Conservation (phyloP, 495 filamentous ascomycete genomes). For the Aspergillus conjunctus region DNA sequence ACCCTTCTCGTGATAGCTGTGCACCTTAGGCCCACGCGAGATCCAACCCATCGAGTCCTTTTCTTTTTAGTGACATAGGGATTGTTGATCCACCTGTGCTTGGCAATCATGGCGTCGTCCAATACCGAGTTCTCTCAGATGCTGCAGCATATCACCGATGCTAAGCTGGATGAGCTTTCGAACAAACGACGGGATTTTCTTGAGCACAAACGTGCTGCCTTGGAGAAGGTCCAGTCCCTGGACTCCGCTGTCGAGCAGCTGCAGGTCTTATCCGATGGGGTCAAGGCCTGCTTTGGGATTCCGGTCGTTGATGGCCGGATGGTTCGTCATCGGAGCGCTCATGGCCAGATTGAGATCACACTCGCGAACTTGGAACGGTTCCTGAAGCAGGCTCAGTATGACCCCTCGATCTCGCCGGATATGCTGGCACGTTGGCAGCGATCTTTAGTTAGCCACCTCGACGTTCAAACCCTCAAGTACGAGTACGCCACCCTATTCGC, state of each 20-base stretch:
- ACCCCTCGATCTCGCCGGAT: conserved; percentile 16
- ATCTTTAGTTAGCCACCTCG: conserved; percentile 13
- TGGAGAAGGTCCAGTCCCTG: conserved; percentile 3
- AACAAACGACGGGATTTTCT: conserved; percentile 20
- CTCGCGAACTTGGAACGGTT: conserved; percentile 20
- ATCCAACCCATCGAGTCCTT: neutral
- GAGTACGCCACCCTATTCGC: conserved; percentile 22
- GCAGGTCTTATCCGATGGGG: conserved; percentile 4
- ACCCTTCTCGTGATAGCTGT: too few species aligned
- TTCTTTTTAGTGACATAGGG: neutral
- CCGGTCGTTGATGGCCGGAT: conserved; percentile 13
- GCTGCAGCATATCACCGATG: conserved; percentile 22
- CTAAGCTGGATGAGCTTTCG: conserved; percentile 23
- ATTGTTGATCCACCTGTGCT: neutral
- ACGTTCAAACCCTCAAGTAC: conserved; percentile 21
- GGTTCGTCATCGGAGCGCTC: neutral
- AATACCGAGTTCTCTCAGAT: conserved; percentile 21
- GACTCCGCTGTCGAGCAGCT: conserved; percentile 8
- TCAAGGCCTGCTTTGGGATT: conserved; percentile 18
- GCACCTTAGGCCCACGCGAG: too few species aligned
- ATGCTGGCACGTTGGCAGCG: conserved; percentile 17
- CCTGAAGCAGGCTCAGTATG: conserved; percentile 20
- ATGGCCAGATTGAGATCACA: neutral
- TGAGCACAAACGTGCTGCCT: conserved; percentile 4
- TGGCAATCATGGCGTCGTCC: conserved; percentile 13